These are phyloP conservation scores for Paraurostyla sp. DNA, from an alignment of 73 alveolate species.

Conservation along the genomic window DNA sequence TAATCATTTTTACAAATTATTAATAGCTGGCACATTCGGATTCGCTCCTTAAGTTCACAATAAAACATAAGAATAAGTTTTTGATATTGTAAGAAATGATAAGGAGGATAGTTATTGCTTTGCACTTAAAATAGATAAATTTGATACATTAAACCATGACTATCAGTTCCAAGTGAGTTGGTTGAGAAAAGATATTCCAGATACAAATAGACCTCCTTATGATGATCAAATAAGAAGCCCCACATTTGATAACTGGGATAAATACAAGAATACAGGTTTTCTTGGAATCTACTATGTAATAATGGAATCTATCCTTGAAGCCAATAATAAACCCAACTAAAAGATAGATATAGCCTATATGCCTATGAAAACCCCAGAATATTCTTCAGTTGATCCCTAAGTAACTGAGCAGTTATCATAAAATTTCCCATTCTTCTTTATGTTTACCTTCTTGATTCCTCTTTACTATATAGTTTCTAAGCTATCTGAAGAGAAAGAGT, in stretches of 20 bases:
- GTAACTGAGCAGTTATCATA: slow-evolving; percentile 25
- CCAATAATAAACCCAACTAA: background rate
- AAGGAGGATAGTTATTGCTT: slow-evolving; percentile 29
- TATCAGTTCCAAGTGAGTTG: slow-evolving; percentile 31
- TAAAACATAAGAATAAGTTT: slow-evolving; percentile 25
- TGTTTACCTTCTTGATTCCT: slow-evolving; percentile 88
- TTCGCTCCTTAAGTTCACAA: no score
- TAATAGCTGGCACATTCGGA: no score
- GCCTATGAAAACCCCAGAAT: slow-evolving; percentile 56
- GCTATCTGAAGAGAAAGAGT: slow-evolving; percentile 92
- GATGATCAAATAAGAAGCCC: slow-evolving; percentile 32
- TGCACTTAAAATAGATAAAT: slow-evolving; percentile 14
- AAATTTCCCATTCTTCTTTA: slow-evolving; percentile 77
- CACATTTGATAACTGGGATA: background rate
- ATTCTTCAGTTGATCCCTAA: background rate
- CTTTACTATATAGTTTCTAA: slow-evolving; percentile 80
- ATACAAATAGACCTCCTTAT: slow-evolving; percentile 45
- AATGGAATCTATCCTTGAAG: background rate
- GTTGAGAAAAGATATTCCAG: slow-evolving; percentile 25
- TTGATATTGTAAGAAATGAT: background rate
- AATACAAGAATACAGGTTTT: slow-evolving; percentile 16
- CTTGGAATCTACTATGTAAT: background rate
- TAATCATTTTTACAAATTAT: no score
- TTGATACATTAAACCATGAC: slow-evolving; percentile 2
- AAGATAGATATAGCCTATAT: slow-evolving; percentile 37